Percentiles rank a stretch among this genome's conserved stretches.
Evolutionary conservation across 1,139 yeast species (phyloP).

Genomic region (Sugiyamaella xylanicola): DNA sequence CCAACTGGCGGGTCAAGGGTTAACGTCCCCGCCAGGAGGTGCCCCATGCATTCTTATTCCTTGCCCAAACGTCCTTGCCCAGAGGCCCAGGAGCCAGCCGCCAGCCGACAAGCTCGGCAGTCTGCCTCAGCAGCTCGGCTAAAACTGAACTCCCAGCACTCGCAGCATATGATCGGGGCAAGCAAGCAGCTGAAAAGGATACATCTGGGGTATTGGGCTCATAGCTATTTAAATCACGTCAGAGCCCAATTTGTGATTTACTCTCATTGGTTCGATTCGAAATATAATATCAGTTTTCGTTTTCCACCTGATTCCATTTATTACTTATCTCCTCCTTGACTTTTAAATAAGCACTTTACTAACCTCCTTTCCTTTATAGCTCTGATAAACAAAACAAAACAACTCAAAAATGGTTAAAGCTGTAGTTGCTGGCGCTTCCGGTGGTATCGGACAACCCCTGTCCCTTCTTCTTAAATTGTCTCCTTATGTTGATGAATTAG

Average conservation of each 20-base stretch:
- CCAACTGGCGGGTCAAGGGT: background rate
- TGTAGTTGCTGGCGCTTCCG: conserved; percentile 93
- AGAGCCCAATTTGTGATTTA: too few relatives aligned
- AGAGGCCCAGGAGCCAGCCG: too few relatives aligned
- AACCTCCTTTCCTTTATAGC: conserved; percentile 6
- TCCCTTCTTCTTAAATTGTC: conserved; percentile 87
- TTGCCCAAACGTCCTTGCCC: background rate
- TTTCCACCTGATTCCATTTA: too few relatives aligned
- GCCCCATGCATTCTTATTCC: too few relatives aligned
- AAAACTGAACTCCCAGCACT: background rate
- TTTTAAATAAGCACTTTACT: background rate
- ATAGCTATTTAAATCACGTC: background rate
- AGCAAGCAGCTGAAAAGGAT: too few relatives aligned
- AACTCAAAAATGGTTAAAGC: conserved; percentile 48
- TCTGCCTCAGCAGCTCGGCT: too few relatives aligned
- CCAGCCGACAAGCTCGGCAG: too few relatives aligned
- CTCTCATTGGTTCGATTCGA: too few relatives aligned
- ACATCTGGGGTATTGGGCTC: background rate
- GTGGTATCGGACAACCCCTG: conserved; percentile 99
- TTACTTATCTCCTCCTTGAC: conserved; percentile 3
- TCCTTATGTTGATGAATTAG: conserved; percentile 78
- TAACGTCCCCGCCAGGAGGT: too few relatives aligned
- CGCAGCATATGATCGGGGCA: background rate
- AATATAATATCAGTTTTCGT: too few relatives aligned
- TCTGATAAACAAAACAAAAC: background rate